These are phyloP conservation scores for Calonectria pseudoturangicola DNA, from an alignment of 2,329 filamentous ascomycete genomes.

Conservation along the genomic window DNA sequence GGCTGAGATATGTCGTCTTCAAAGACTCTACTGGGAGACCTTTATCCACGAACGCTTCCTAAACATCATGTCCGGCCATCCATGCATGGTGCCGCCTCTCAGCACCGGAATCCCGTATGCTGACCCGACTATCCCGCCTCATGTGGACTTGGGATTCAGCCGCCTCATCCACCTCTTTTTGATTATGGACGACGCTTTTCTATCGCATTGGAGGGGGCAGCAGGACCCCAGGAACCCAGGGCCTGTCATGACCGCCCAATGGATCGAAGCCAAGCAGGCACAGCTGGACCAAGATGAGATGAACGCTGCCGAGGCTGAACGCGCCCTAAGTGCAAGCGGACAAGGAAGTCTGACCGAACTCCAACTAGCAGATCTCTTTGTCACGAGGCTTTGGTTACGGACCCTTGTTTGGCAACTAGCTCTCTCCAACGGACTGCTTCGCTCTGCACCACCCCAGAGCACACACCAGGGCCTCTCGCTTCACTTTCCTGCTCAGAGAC, in stretches of 20 bases:
- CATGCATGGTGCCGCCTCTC: constrained; percentile 60
- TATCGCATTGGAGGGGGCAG: constrained; percentile 61
- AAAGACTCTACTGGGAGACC: constrained; percentile 73
- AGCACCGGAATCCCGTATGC: constrained; percentile 54
- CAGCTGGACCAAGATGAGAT: constrained; percentile 63
- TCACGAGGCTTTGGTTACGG: constrained; percentile 64
- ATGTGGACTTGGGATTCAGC: constrained; percentile 62
- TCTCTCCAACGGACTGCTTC: constrained; percentile 62
- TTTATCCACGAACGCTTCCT: constrained; percentile 75
- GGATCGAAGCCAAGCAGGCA: constrained; percentile 64
- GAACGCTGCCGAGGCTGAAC: constrained; percentile 55
- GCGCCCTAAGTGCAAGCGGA: constrained; percentile 52
- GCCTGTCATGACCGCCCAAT: constrained; percentile 58
- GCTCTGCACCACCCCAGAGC: constrained; percentile 56
- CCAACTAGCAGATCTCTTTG: constrained; percentile 64
- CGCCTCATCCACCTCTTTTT: constrained; percentile 62
- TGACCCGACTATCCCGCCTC: constrained; percentile 59
- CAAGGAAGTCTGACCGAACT: constrained; percentile 59
- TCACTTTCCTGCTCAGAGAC: constrained; percentile 62
- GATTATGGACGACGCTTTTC: constrained; percentile 62
- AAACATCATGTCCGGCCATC: constrained; percentile 70
- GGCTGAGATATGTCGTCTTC: constrained; percentile 51
- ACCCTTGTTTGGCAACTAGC: constrained; percentile 65
- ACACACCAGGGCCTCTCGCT: constrained; percentile 62
- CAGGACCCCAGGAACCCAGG: constrained; percentile 48